Evolutionary conservation across 768 basidiomycete species (phyloP).

Genomic region (Phanerochaete sordida): DNA sequence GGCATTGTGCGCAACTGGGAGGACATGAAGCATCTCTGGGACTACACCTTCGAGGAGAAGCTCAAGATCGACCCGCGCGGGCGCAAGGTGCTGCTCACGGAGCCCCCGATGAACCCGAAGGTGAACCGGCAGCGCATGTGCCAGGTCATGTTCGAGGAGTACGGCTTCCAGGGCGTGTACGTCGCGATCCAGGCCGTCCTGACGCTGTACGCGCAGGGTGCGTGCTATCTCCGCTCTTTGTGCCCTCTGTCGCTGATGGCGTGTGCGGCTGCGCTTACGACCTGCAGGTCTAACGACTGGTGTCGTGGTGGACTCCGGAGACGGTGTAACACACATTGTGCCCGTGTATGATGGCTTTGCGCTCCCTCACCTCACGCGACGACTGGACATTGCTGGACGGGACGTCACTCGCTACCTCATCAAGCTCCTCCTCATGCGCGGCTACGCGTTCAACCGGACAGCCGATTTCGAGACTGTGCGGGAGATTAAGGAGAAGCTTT

Average conservation of each 20-base stretch:
- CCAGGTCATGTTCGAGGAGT: constrained; percentile 99
- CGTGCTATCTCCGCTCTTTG: constrained; percentile 24
- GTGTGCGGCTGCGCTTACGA: constrained; percentile 1
- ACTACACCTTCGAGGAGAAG: constrained; percentile 98
- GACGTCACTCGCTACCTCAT: constrained; percentile 99
- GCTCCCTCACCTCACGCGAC: constrained; percentile 89
- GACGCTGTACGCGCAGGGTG: constrained; percentile 98
- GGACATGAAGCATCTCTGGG: constrained; percentile 98
- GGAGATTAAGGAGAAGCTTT: constrained; percentile 98
- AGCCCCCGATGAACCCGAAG: constrained; percentile 99
- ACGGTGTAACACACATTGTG: constrained; percentile 98
- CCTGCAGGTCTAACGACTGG: constrained; percentile 88
- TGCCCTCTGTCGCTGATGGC: neutral
- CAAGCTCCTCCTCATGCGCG: constrained; percentile 99
- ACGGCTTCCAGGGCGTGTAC: constrained; percentile 93
- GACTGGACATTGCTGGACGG: constrained; percentile 95
- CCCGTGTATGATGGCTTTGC: constrained; percentile 98
- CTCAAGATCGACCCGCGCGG: constrained; percentile 84
- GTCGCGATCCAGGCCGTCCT: constrained; percentile 98
- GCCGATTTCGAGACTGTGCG: constrained; percentile 99
- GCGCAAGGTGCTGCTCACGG: constrained; percentile 88
- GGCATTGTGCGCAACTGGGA: constrained; percentile 99
- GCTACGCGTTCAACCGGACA: constrained; percentile 99
- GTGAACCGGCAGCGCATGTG: constrained; percentile 91
- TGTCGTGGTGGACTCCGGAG: constrained; percentile 98